Evolutionary conservation across 148 eudicot species (phyloP), one percentile per base, ranked within the genome.

Genomic region (Rhododendron molle): DNA sequence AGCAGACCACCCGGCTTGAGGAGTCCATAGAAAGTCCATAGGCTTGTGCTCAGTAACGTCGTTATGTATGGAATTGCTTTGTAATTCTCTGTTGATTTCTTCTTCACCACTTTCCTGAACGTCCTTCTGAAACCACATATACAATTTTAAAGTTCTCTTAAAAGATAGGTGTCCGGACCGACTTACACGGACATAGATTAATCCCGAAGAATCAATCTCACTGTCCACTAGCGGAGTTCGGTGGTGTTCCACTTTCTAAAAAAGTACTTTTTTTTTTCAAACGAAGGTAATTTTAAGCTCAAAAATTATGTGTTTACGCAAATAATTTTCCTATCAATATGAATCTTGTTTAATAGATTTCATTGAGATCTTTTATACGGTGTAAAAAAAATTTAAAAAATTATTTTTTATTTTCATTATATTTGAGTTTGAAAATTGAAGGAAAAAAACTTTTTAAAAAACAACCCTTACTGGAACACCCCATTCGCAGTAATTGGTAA

Each of bases 21-120:
- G 20, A 88, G 78, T 36, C 91, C 91, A 38, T 89, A 89, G 81
- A 89, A 89, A 71, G 87, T 83, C 91, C 89, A 89, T 43, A 89
- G 72, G 38, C 88, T 72, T 21, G 91, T 87, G 49, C 89, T 89
- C 54, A 89, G 34, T 10, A 89, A 36, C 7, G 91, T 89, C 2
- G 86, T 85, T 50, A 89, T 87, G 76, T 89, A 89, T 3, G 89
- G 89, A 30, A 89, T 76, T 15, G 84, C 89, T 84, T 86, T 89
- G 76, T 85, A 89, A 18, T 89, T 58, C 85, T 86, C 91, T 20
- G 91, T 87, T 46, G 91, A 87, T 86, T 86, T 88, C 52, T 82
- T 88, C 82, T 80, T 88, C 77, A 88, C 89, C 43, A 90, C 83
- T 36, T 65, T n/a, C 82, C 26, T 36, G n/a, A 89, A 89, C 16